Conservation (phyloP, 1,284 basidiomycete species). For the Nidula niveotomentosa region DNA sequence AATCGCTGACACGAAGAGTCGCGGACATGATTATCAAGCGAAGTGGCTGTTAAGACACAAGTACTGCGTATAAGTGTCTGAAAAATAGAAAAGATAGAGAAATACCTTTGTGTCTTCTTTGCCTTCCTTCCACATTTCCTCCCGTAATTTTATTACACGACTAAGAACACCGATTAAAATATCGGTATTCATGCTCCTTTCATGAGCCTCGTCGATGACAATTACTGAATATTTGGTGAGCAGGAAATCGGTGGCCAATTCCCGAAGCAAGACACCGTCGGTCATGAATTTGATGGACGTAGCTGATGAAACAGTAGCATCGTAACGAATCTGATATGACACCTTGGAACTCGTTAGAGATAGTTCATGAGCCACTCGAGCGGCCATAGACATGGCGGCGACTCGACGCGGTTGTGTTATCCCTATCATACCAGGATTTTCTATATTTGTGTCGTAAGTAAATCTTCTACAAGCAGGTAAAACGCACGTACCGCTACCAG, state of each 20-base stretch:
- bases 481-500: conserved; percentile 65
- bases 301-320: conserved; percentile 85
- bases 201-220: conserved; percentile 98
- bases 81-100: conserved; percentile 1
- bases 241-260: conserved; percentile 90
- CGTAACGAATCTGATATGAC: conserved; percentile 98
- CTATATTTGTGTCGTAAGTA: conserved; percentile 35
- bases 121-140: conserved; percentile 83
- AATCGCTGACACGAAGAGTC: conserved; percentile 92
- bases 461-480: not conserved
- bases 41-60: conserved; percentile 59
- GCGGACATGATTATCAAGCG: conserved; percentile 99
- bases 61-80: conserved; percentile 7
- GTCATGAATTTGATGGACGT: conserved; percentile 99
- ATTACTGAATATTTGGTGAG: conserved; percentile 91
- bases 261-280: conserved; percentile 94
- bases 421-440: conserved; percentile 98
- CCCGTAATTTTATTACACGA: conserved; percentile 86
- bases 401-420: conserved; percentile 98
- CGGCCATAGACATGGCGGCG: conserved; percentile 94
- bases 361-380: conserved; percentile 89
- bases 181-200: conserved; percentile 98
- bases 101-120: conserved; percentile 65
- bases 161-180: conserved; percentile 96
- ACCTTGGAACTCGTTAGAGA: conserved; percentile 79